phyloP scores from a whole-genome alignment of 1,284 basidiomycete species.

The Fistulinella staudtii region DNA sequence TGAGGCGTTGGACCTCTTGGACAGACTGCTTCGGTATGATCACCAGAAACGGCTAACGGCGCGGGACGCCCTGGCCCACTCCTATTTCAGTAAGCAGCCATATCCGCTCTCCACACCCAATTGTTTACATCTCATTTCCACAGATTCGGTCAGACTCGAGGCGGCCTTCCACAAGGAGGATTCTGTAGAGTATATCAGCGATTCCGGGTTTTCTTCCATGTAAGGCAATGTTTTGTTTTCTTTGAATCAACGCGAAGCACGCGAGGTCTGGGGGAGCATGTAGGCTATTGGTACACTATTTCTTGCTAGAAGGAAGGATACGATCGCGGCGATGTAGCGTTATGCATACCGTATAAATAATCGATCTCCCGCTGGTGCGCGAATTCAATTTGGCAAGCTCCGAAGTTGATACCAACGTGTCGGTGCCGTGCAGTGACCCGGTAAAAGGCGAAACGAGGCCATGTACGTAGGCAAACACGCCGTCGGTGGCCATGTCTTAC shows the following conservation, averaged over 20 bases:
- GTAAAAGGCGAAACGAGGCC: slow-evolving; percentile 26
- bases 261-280: slow-evolving; percentile 1
- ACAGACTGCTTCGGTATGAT: slow-evolving; percentile 81
- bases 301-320: slow-evolving; percentile 8
- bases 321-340: slow-evolving; percentile 14
- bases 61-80: slow-evolving; percentile 69
- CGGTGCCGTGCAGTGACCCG: slow-evolving; percentile 16
- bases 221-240: slow-evolving; percentile 23
- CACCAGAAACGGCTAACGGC: slow-evolving; percentile 84
- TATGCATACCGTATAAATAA: slow-evolving; percentile 10
- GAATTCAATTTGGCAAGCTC: slow-evolving; percentile 11
- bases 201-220: slow-evolving; percentile 56
- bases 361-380: slow-evolving; percentile 7
- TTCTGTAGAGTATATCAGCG: slow-evolving; percentile 50
- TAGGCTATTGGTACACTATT: slow-evolving; percentile 6
- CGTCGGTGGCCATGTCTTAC: slow-evolving; percentile 17
- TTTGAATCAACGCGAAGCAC: not conserved
- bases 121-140: slow-evolving; percentile 22
- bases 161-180: slow-evolving; percentile 47
- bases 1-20: slow-evolving; percentile 78
- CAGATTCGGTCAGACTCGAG: slow-evolving; percentile 53
- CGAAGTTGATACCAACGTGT: slow-evolving; percentile 29
- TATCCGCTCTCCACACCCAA: slow-evolving; percentile 14
- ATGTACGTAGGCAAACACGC: slow-evolving; percentile 27
- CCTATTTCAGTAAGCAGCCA: slow-evolving; percentile 66